phyloP scores from a whole-genome alignment of 202 grass and related monocot species.

The Schoenoplectus tabernaemontani region DNA sequence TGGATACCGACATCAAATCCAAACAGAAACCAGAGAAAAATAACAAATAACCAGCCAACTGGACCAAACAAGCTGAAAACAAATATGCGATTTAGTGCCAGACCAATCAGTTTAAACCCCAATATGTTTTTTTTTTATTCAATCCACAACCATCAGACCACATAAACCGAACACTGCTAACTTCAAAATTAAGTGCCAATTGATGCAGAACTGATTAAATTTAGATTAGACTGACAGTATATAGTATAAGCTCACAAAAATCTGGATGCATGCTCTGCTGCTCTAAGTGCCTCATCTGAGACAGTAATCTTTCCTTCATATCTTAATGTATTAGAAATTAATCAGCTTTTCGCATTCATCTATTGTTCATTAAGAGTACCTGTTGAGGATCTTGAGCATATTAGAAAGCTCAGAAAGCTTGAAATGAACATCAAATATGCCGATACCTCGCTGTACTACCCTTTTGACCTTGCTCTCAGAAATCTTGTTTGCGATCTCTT shows the following conservation, averaged over 20 bases:
- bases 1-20: not conserved
- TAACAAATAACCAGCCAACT: not conserved
- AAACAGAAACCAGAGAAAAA: not conserved
- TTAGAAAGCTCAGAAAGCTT: slow-evolving; percentile 11
- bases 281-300: not conserved
- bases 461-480: slow-evolving; percentile 11
- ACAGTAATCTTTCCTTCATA: not conserved
- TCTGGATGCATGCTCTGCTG: not conserved
- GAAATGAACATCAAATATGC: slow-evolving; percentile 25
- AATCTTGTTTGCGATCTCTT: not conserved
- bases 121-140: not conserved
- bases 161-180: not conserved
- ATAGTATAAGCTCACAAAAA: not conserved
- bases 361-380: slow-evolving; percentile 16
- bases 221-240: not conserved
- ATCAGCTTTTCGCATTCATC: not conserved
- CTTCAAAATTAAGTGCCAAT: not conserved
- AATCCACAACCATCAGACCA: not conserved
- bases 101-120: not conserved
- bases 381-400: slow-evolving; percentile 27
- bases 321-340: not conserved
- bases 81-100: not conserved
- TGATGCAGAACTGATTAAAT: not conserved
- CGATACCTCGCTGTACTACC: slow-evolving; percentile 5
- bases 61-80: not conserved